Base-by-base conservation (phyloP, 371 early-diverging fungal species). In the Dichotomocladium elegans region DNA sequence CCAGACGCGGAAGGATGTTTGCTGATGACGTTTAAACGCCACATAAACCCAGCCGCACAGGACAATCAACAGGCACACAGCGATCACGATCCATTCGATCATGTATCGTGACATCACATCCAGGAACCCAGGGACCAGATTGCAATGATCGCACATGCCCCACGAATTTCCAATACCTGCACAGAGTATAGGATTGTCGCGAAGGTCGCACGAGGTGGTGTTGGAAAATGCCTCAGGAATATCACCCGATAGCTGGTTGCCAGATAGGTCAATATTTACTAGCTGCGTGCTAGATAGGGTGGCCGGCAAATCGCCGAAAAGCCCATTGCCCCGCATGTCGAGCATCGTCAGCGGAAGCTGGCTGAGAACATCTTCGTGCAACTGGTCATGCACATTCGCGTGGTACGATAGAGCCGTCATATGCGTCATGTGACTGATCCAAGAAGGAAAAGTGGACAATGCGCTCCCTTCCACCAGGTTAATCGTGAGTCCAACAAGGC, bases 81-180 rank as follows among this genome's bases (percentile, higher is more conserved):
- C 45, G 7, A 54, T 25, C 3, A 46, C 46, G 27, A 54, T 46
- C 28, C 45, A 44, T 35, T 54, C 47, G n/a, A 54, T 54, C 55
- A 24, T 54, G n/a, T 54, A 54, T n/a, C 40, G 45, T 9, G 22
- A 24, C 55, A 54, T 54, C 7, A 54, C 19, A 14, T 37, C 47
- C 12, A 33, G 11, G 14, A 54, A 54, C 21, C 46, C 26, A 10
- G 55, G 55, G 2, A 45, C 47, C 5, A 54, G 40, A 17, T 47
- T 37, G 27, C 55, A 54, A 22, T 54, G 55, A 8, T 54, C 47
- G n/a, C 55, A 54, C 17, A 54, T 15, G 4, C 33, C n/a, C 55
- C 55, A 54, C 10, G 55, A 15, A 19, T 54, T 54, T 9, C 55
- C 55, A 10, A 46, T 46, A 12, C 55, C 55, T 5, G 55, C 25